Percentiles rank a stretch among this genome's conserved stretches.
phyloP scores from a whole-genome alignment of 1,284 basidiomycete genomes.

The Marasmius sp. region DNA sequence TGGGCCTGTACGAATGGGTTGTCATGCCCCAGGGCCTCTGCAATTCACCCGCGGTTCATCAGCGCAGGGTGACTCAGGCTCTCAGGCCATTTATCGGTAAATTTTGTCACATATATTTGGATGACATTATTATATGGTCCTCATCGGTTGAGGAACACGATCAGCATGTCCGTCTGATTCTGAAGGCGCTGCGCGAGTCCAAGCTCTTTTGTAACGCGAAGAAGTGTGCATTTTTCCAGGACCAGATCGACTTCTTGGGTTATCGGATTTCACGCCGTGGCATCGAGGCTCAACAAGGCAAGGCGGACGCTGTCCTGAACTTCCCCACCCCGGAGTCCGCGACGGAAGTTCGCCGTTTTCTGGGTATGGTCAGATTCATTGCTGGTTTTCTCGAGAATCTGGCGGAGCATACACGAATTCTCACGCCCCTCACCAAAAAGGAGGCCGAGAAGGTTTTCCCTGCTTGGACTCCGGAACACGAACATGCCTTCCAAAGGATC shows the following conservation, averaged over 20 bases:
- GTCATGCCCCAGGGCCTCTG: constrained; percentile 35
- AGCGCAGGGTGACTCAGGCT: constrained; percentile 25
- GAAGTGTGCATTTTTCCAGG: constrained; percentile 21
- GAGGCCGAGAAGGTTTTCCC: constrained; percentile 18
- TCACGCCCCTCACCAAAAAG: constrained; percentile 26
- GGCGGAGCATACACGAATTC: constrained; percentile 20
- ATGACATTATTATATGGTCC: constrained; percentile 40
- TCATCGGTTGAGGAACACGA: constrained; percentile 31
- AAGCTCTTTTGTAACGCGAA: constrained; percentile 20
- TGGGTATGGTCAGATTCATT: constrained; percentile 32
- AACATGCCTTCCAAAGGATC: no score
- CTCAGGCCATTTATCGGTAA: constrained; percentile 19
- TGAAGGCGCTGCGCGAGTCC: constrained; percentile 14
- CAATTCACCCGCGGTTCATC: constrained; percentile 31
- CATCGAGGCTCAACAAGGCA: constrained; percentile 11
- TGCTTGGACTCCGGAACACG: constrained; percentile 22
- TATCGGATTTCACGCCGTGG: constrained; percentile 22
- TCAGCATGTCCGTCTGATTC: constrained; percentile 20
- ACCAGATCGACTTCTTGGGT: constrained; percentile 21
- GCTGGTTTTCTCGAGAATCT: constrained; percentile 24
- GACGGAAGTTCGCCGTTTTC: constrained; percentile 24
- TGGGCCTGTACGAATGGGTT: constrained; percentile 32
- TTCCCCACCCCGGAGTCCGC: constrained; percentile 15
- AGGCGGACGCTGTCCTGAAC: not conserved
- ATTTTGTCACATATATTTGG: constrained; percentile 16